These are phyloP conservation scores for Chalciporus chontae DNA, from an alignment of 768 basidiomycete species.

Conservation along the genomic window DNA sequence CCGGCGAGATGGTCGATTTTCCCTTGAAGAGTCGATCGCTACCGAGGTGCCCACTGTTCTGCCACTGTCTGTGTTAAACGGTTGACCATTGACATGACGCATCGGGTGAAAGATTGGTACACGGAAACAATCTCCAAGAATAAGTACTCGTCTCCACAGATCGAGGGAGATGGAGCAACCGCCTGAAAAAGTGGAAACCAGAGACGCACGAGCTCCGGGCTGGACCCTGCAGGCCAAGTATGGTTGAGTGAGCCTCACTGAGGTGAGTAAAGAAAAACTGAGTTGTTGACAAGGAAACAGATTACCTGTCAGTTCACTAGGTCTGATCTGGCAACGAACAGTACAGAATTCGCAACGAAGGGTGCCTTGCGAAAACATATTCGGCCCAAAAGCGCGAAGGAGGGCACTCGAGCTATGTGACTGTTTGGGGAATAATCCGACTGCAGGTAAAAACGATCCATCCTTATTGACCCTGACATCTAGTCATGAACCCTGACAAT, in stretches of 20 bases:
- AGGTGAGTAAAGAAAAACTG: neutral
- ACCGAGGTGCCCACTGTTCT: too few species aligned
- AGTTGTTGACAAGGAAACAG: conserved; percentile 14
- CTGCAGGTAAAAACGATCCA: too few species aligned
- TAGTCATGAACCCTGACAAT: too few species aligned
- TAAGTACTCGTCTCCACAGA: neutral
- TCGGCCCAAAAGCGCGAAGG: too few species aligned
- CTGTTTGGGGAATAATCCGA: too few species aligned
- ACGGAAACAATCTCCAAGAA: neutral
- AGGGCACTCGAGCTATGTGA: too few species aligned
- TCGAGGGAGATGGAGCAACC: neutral
- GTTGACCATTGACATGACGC: neutral
- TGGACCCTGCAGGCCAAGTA: neutral
- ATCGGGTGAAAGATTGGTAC: neutral
- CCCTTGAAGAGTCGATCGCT: neutral
- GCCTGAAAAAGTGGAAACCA: neutral
- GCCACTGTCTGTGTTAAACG: too few species aligned
- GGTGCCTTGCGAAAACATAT: neutral
- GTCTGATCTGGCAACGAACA: neutral
- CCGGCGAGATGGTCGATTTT: neutral
- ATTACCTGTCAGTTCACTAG: neutral
- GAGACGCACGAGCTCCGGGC: too few species aligned
- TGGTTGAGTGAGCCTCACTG: conserved; percentile 8
- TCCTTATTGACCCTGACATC: too few species aligned
- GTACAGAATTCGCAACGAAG: neutral